Evolutionary conservation across 306 rosid genomes (phyloP).

Genomic region (Hippophae tibetana): DNA sequence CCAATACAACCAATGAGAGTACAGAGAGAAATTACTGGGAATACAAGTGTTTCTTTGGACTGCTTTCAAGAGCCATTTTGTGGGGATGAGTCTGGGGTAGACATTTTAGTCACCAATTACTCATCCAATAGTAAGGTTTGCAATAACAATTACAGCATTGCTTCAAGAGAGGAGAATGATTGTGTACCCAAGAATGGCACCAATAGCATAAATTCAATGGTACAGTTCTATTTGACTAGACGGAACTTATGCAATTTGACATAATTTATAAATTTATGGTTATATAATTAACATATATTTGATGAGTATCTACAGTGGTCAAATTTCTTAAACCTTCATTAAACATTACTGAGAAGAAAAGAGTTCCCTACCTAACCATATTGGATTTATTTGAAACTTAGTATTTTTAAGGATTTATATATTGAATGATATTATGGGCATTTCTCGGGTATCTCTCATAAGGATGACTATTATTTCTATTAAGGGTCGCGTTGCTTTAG

Average conservation of each 20-base stretch:
- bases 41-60: slow-evolving; percentile 18
- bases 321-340: background rate
- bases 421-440: background rate
- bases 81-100: slow-evolving; percentile 13
- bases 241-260: background rate
- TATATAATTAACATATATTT: background rate
- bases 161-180: slow-evolving; percentile 20
- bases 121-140: slow-evolving; percentile 10
- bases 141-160: slow-evolving; percentile 3
- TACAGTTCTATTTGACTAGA: slow-evolving; percentile 20
- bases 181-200: slow-evolving; percentile 17
- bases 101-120: slow-evolving; percentile 14
- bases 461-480: background rate
- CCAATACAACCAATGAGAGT: slow-evolving; percentile 16
- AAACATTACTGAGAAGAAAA: background rate
- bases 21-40: slow-evolving; percentile 18
- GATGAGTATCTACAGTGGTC: too few relatives aligned
- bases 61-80: slow-evolving; percentile 23
- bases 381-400: background rate
- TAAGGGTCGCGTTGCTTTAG: too few relatives aligned
- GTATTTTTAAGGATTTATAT: background rate
- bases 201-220: slow-evolving; percentile 26
- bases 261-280: background rate
- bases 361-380: background rate
- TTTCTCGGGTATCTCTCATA: background rate